Evolutionary conservation across 176 grass and related monocot genomes (phyloP), one percentile per base, ranked within the genome.

Genomic region (Ensete glaucum): DNA sequence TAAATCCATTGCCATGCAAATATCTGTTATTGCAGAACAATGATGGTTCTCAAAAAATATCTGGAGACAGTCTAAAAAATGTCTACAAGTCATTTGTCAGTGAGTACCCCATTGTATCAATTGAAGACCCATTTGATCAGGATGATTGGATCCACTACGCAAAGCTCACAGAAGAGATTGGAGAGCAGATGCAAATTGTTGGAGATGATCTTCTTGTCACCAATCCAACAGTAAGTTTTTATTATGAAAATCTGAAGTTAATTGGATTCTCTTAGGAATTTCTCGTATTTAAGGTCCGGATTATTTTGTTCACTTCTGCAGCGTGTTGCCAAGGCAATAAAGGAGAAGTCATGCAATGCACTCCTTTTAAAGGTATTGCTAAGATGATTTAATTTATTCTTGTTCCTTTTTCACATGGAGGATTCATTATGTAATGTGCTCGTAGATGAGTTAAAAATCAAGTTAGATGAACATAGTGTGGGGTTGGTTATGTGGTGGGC

Each of bases 61-160:
- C 95, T 25, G 90, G 95, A 27, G 90, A 99, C 66, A 91, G 90
- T 83, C 66, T 99, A 82, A 99, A 93, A 65, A 89, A 99, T 26
- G 86, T 99, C 1, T 99, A 99, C 95, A 99, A 99, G 76, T 89
- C 95, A 27, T 99, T 99, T 71, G 90, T 89, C 2, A 67, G 50
- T 2, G 94, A 87, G 72, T 97, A 97, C 73, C 93, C 93, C 62
- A 97, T 97, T 80, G 90, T 83, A 6, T 97, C 93, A 0, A 97
- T 97, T 60, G 94, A 97, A 69, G 94, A 97, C 55, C 94, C 94
- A 9, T 97, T 97, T 87, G 94, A 97, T 76, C 94, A 93, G 88
- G 94, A 97, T 78, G 90, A 97, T 72, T 97, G 94, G 94, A 57
- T 48, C 6, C 83, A 90, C 80, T 97, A 97, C 80, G 81, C 94